Evolutionary conservation across 768 basidiomycete species (phyloP).

Genomic region (Mycena kentingensis): DNA sequence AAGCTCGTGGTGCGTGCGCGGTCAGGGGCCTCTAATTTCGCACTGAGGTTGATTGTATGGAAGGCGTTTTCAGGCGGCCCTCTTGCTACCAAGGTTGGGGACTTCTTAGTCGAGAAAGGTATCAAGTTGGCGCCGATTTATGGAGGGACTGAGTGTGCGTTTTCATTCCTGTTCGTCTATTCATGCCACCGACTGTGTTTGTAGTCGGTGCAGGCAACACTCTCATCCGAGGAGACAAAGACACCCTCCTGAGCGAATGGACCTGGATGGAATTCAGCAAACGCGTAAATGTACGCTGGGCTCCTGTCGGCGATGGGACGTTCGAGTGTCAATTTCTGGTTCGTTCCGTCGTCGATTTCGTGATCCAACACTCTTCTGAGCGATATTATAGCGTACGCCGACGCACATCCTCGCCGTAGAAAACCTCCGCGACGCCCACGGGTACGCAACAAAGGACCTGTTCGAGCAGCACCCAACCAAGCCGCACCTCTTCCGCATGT

Average conservation of each 20-base stretch:
- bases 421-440: slow-evolving; percentile 27
- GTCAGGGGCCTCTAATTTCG: no score
- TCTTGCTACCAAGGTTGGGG: slow-evolving; percentile 36
- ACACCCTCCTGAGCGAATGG: slow-evolving; percentile 27
- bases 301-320: slow-evolving; percentile 36
- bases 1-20: slow-evolving; percentile 27
- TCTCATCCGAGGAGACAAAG: slow-evolving; percentile 13
- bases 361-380: background rate
- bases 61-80: slow-evolving; percentile 39
- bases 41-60: no score
- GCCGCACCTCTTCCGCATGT: slow-evolving; percentile 31
- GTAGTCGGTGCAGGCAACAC: slow-evolving; percentile 23
- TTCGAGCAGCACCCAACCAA: slow-evolving; percentile 34
- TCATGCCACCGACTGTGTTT: background rate
- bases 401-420: slow-evolving; percentile 37
- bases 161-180: background rate
- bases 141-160: slow-evolving; percentile 39
- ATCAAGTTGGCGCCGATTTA: slow-evolving; percentile 35
- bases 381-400: slow-evolving; percentile 25
- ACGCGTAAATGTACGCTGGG: slow-evolving; percentile 34
- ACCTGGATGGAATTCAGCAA: slow-evolving; percentile 34
- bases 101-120: slow-evolving; percentile 33
- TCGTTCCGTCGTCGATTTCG: background rate
- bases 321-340: slow-evolving; percentile 43
- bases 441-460: slow-evolving; percentile 31